Evolutionary conservation across 2,329 filamentous ascomycete genomes (phyloP).

Genomic region (Colletotrichum cordylinicola): DNA sequence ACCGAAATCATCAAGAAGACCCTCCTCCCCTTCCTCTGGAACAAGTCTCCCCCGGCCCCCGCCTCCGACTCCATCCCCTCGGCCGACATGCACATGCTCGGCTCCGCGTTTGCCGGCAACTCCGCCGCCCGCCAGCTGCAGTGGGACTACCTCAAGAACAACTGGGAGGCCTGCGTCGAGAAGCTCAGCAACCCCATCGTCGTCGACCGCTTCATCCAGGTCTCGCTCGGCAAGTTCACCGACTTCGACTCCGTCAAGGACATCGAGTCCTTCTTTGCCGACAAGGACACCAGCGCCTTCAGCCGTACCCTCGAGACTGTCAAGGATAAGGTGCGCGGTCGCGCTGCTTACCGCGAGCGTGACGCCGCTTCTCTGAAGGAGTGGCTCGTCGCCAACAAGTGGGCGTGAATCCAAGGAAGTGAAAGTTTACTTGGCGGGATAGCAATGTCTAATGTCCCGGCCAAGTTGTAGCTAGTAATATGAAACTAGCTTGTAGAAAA

Average conservation of each 20-base stretch:
- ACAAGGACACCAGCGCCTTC: conserved; percentile 85
- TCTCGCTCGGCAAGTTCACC: conserved; percentile 80
- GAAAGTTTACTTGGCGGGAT: not conserved
- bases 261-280: conserved; percentile 83
- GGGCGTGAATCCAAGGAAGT: conserved; percentile 27
- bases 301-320: conserved; percentile 86
- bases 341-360: conserved; percentile 81
- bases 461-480: conserved; percentile 3
- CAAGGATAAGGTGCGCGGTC: conserved; percentile 83
- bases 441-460: not conserved
- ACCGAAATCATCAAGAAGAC: conserved; percentile 68
- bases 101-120: conserved; percentile 76
- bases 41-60: conserved; percentile 56
- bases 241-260: conserved; percentile 73
- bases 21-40: conserved; percentile 81
- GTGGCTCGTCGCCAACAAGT: conserved; percentile 71
- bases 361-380: conserved; percentile 76
- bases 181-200: conserved; percentile 86
- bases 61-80: conserved; percentile 72
- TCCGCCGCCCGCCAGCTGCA: conserved; percentile 73
- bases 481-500: not conserved
- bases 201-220: conserved; percentile 85
- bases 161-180: conserved; percentile 77
- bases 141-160: conserved; percentile 85
- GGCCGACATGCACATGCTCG: conserved; percentile 87